Base-by-base conservation (phyloP, 176 grass and related monocot species). In the Bonia amplexicaulis region DNA sequence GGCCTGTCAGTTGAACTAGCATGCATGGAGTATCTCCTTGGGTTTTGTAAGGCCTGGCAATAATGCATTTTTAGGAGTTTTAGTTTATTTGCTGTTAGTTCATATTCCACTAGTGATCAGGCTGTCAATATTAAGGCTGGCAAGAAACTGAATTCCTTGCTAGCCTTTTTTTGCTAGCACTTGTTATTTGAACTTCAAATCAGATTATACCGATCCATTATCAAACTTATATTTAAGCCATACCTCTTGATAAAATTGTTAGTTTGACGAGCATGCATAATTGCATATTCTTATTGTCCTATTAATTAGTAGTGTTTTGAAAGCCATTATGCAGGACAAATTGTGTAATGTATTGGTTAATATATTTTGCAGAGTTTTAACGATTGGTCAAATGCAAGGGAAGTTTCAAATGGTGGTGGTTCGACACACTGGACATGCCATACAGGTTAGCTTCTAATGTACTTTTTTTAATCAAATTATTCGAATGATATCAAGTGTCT, bases 341-440 rank as follows among this genome's bases (percentile, higher is more conserved):
- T 54, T 70, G 33, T 83, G 73, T 52, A 33, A 76, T 68, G 2
- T 31, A n/a, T 80, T 89, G n/a, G 25, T 80, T 80, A 76, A 47
- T 80, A 64, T 59, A 48, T 85, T 85, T 80, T 87, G 80, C 88
- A 99, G 96, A 68, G 80, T 86, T 86, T 88, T 99, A 85, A 99
- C 96, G 80, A 99, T 99, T 73, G 96, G 96, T 74, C 96, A 99
- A 88, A 99, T 99, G 93, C 93, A 99, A 96, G 96, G 96, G 14
- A 99, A 99, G 70, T 96, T 99, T 89, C 93, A 94, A 90, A 96
- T 94, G 93, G 76, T 96, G 22, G 86, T 94, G 51, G 90, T 96
- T 77, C 90, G 90, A 23, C 91, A 94, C 47, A 99, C 96, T 88
- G 96, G 96, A 58, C 96, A 99, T 91, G 96, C 96, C 59, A 96